A percentile compares a stretch with the other conserved stretches of the same genome.
These are phyloP conservation scores for Epichloe brachyelytri DNA, from an alignment of 2,329 filamentous ascomycete species.

Conservation along the genomic window DNA sequence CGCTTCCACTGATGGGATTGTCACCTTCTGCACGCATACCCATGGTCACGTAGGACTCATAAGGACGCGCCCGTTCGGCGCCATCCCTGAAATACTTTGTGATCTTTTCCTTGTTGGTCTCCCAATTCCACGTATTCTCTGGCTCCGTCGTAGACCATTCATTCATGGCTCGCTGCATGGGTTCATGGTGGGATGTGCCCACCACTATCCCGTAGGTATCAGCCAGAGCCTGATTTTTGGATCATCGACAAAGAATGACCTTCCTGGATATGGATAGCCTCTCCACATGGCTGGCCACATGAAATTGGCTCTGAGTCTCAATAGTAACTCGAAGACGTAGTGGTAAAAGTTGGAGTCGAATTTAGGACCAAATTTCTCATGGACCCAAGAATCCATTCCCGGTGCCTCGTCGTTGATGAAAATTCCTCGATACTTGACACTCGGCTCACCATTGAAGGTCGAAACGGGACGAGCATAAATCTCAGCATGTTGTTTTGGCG, in stretches of 20 bases:
- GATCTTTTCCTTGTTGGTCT: constrained; percentile 40
- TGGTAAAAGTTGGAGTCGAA: constrained; percentile 46
- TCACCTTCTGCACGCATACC: constrained; percentile 50
- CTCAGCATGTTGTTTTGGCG: constrained; percentile 28
- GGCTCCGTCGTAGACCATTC: constrained; percentile 26
- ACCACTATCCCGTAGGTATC: constrained; percentile 52
- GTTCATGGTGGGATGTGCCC: constrained; percentile 52
- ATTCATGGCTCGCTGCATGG: constrained; percentile 47
- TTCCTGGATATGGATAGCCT: constrained; percentile 30
- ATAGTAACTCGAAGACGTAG: constrained; percentile 49
- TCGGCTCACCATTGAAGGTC: constrained; percentile 31
- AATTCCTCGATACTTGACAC: constrained; percentile 46
- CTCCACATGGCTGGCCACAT: constrained; percentile 58
- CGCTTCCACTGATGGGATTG: constrained; percentile 33
- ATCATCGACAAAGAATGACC: constrained; percentile 51
- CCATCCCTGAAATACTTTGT: constrained; percentile 45
- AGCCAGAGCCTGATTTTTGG: constrained; percentile 43
- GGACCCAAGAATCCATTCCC: constrained; percentile 41
- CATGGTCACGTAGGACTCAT: constrained; percentile 46
- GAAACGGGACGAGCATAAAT: constrained; percentile 32
- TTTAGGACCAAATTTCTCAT: constrained; percentile 32
- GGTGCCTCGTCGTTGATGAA: constrained; percentile 44
- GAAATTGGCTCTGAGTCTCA: constrained; percentile 48
- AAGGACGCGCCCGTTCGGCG: constrained; percentile 36
- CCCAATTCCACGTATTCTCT: constrained; percentile 46